phyloP scores from a whole-genome alignment of 2,329 filamentous ascomycete species.

The Grosmannia huntii region DNA sequence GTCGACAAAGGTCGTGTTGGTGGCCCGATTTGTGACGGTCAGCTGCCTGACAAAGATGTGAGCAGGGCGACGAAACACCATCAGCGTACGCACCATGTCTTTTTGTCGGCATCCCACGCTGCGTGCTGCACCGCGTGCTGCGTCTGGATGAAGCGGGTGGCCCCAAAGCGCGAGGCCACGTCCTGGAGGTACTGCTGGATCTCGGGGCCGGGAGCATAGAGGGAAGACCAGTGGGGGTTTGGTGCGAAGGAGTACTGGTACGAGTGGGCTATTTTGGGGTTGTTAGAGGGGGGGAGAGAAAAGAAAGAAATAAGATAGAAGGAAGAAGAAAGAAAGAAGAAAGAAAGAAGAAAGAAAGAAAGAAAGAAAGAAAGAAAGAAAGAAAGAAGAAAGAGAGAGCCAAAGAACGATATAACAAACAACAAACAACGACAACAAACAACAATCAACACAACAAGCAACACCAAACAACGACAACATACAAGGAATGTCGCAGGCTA shows the following conservation, averaged over 20 bases:
- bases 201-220: conserved; percentile 36
- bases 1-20: conserved; percentile 26
- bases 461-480: no score
- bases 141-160: conserved; percentile 32
- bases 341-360: neutral
- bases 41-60: conserved; percentile 22
- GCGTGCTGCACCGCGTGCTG: conserved; percentile 27
- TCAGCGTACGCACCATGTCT: no score
- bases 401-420: no score
- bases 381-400: neutral
- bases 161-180: conserved; percentile 32
- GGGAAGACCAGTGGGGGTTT: conserved; percentile 38
- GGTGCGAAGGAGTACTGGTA: conserved; percentile 44
- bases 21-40: conserved; percentile 20
- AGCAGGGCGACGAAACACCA: no score
- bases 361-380: no score
- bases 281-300: neutral
- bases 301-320: neutral
- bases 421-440: no score
- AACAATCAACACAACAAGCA: no score
- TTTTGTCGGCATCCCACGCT: conserved; percentile 25
- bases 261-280: conserved; percentile 27
- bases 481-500: conserved; percentile 25
- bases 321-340: neutral
- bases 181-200: conserved; percentile 35